phyloP scores from a whole-genome alignment of 352 stramenopile genomes.

The Globisporangium uncinulatum region DNA sequence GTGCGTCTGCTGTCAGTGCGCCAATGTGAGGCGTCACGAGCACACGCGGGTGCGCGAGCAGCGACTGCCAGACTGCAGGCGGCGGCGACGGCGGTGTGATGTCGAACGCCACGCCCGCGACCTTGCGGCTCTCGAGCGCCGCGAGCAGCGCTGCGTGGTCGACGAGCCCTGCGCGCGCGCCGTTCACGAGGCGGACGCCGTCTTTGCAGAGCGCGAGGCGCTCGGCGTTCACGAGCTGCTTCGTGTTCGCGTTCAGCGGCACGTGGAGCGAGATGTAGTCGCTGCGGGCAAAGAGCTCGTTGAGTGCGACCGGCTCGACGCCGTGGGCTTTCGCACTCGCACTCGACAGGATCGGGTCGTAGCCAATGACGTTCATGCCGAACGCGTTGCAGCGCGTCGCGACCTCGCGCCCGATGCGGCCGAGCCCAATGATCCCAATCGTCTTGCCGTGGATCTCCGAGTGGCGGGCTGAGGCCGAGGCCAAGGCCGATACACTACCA shows the following conservation, averaged over 20 bases:
- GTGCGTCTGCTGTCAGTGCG: constrained; percentile 91
- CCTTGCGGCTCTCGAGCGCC: constrained; percentile 78
- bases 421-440: constrained; percentile 92
- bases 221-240: constrained; percentile 84
- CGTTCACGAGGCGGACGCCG: constrained; percentile 92
- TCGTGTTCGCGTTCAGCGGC: constrained; percentile 93
- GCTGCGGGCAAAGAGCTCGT: constrained; percentile 85
- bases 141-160: constrained; percentile 89
- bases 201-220: constrained; percentile 88
- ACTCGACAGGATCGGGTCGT: constrained; percentile 91
- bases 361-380: constrained; percentile 93
- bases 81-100: constrained; percentile 47
- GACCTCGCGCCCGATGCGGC: constrained; percentile 92
- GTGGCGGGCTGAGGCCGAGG: constrained; percentile 21
- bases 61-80: constrained; percentile 48
- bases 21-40: constrained; percentile 94
- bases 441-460: constrained; percentile 89
- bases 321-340: constrained; percentile 67
- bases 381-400: constrained; percentile 89
- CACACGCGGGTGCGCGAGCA: constrained; percentile 88
- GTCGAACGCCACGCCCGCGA: constrained; percentile 71
- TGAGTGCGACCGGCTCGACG: constrained; percentile 80
- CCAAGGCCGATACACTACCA: neutral
- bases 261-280: constrained; percentile 97
- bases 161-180: constrained; percentile 91